phyloP scores from a whole-genome alignment of 495 filamentous ascomycete genomes.

The Aspergillus hancockii region DNA sequence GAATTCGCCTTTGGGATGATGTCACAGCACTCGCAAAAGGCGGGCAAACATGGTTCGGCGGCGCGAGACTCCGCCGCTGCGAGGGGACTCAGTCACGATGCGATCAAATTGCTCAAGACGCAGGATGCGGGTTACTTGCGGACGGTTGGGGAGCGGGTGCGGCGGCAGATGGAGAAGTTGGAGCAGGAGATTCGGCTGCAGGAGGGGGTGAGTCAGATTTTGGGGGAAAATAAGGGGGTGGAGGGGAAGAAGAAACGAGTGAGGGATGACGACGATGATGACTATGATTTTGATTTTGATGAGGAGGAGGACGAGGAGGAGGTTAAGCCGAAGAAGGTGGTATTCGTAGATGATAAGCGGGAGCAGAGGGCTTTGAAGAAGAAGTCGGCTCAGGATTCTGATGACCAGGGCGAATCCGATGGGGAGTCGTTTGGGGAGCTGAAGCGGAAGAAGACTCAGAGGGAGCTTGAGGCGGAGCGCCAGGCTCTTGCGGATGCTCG shows the following conservation, averaged over 20 bases:
- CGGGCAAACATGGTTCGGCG: constrained; percentile 62
- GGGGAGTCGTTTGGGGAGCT: constrained; percentile 30
- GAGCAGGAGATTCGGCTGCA: constrained; percentile 54
- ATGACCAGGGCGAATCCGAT: constrained; percentile 31
- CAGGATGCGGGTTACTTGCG: constrained; percentile 90
- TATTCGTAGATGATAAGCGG: constrained; percentile 57
- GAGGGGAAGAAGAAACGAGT: constrained; percentile 24
- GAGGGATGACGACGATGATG: constrained; percentile 30
- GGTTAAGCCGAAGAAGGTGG: constrained; percentile 44
- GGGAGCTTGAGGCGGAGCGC: constrained; percentile 43
- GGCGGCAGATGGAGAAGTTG: constrained; percentile 59
- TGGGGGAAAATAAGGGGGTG: constrained; percentile 30
- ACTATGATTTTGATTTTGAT: constrained; percentile 30
- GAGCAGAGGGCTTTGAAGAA: constrained; percentile 48
- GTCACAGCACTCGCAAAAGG: constrained; percentile 45
- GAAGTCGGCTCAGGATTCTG: constrained; percentile 27
- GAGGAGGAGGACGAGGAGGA: constrained; percentile 15
- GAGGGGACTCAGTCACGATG: constrained; percentile 61
- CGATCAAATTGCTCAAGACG: constrained; percentile 88
- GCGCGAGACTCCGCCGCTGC: constrained; percentile 40
- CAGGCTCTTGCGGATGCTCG: constrained; percentile 44
- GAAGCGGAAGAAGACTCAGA: constrained; percentile 39
- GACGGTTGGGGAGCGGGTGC: constrained; percentile 60
- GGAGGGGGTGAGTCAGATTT: constrained; percentile 32
- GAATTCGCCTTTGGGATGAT: constrained; percentile 97